Base-by-base conservation (phyloP, 2,329 filamentous ascomycete genomes). In the Monilinia laxa region DNA sequence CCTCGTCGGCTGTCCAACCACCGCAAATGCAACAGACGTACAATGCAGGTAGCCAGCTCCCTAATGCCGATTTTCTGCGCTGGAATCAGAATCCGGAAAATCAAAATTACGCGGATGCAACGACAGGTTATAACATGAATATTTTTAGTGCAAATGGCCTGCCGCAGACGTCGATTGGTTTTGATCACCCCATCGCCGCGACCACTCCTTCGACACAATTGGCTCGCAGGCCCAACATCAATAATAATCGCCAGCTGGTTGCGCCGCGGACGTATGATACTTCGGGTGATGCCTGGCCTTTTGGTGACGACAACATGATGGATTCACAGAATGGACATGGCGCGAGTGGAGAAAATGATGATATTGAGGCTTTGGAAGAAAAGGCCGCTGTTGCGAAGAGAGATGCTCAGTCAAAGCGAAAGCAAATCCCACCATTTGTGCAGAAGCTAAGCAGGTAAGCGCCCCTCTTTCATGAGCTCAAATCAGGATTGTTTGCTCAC, bases 401-500 rank as follows among this genome's bases (percentile, higher is more conserved):
- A 75, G 95, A 98, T 67, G 90, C 93, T 0, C 90, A 93, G 76
- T 85, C 89, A 20, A 98, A 97, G 79, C 84, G 93, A 74, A 98
- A 98, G 79, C 91, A 96, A 75, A 98, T 99, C 14, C 94, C 95
- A 0, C 94, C 95, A 0, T 99, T 99, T 81, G 93, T 99, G 54
- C 93, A 97, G 78, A 99, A 99, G 77, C 80, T 99, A 65, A 96
- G 93, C 87, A 98, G 94, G 94, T 96, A 81, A 80, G 86, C 66
- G 62, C 64, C 67, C 23, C 45, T 64, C 55, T 66, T 57, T 45
- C n/a, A 65, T 25, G 35, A 56, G 14, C 55, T 60, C 62, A 62
- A 64, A n/a, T 38, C 3, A 23, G 12, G 18, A 49, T 72, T 75
- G 62, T 77, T 72, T 71, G 64, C 68, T 72, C 56, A 73, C 70